Evolutionary conservation across 2,329 filamentous ascomycete genomes (phyloP).

Genomic region (Piedraia hortae): DNA sequence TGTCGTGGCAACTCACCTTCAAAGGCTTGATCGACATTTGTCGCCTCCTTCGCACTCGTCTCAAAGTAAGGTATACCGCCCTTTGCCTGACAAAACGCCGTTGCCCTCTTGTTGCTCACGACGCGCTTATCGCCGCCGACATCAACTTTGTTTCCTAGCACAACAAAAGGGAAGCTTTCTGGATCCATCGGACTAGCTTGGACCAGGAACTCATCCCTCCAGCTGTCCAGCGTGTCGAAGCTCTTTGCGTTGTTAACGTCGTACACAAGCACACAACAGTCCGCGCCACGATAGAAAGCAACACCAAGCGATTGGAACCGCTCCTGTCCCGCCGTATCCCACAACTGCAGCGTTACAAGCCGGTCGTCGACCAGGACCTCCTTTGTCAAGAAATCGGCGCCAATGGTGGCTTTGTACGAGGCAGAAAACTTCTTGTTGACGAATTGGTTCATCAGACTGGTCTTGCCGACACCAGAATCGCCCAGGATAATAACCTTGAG

Average conservation of each 20-base stretch:
- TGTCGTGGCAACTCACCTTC: slow-evolving; percentile 19
- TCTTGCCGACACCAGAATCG: slow-evolving; percentile 97
- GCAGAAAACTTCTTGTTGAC: slow-evolving; percentile 99
- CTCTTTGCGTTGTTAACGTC: slow-evolving; percentile 99
- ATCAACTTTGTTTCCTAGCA: slow-evolving; percentile 97
- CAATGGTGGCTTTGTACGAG: slow-evolving; percentile 98
- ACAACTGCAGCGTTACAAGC: slow-evolving; percentile 97
- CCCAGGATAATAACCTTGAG: slow-evolving; percentile 87
- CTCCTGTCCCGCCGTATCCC: slow-evolving; percentile 94
- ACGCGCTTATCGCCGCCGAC: slow-evolving; percentile 92
- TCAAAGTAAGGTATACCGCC: slow-evolving; percentile 96
- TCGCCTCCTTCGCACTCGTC: slow-evolving; percentile 93
- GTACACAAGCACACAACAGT: slow-evolving; percentile 94
- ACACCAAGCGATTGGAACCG: slow-evolving; percentile 92
- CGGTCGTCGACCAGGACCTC: slow-evolving; percentile 93
- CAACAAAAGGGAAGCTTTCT: slow-evolving; percentile 92
- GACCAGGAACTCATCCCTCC: slow-evolving; percentile 94
- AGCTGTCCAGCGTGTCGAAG: slow-evolving; percentile 93
- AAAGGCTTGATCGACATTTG: slow-evolving; percentile 83
- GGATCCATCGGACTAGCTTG: slow-evolving; percentile 91
- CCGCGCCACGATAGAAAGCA: slow-evolving; percentile 87
- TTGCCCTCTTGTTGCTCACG: slow-evolving; percentile 82
- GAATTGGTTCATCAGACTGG: slow-evolving; percentile 99
- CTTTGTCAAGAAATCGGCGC: slow-evolving; percentile 92
- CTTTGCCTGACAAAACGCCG: slow-evolving; percentile 94